Evolutionary conservation across 768 basidiomycete species (phyloP), one percentile per base, ranked within the genome.

Genomic region (Tricholomella constricta): DNA sequence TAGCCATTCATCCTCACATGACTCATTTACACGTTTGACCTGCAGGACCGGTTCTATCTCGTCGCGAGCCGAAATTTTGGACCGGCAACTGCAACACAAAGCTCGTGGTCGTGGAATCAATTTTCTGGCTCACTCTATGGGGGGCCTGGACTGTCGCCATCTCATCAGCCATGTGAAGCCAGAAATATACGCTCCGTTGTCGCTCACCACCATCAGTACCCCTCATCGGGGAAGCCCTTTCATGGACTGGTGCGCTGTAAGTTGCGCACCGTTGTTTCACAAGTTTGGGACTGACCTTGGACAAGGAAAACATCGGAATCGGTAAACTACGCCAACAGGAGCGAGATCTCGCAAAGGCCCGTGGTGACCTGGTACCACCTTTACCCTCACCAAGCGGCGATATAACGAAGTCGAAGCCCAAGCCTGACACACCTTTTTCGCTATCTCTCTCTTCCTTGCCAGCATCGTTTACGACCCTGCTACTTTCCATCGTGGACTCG

Each of bases 171-270:
- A 89, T 67, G 78, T 95, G 61, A 82, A 82, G 57, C 94, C 96
- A 0, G 78, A 72, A 9, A 85, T 88, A 45, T 98, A 98, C 70
- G 79, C 79, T 1, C 94, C 97, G 1, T 70, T 94, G 26, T 94
- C 92, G 6, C 73, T 99, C 53, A 98, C 90, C 1, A 90, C 86
- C 19, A 81, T 99, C 58, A 85, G 87, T 22, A 98, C 97, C 0
- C 97, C 97, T 14, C 97, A 99, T 67, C 82, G 93, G 15, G 96
- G 97, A 29, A 93, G 91, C 61, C 94, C 96, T 1, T 98, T 99
- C 70, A 99, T 99, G 97, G 93, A 97, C 67, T 99, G 97, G 97
- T 98, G 96, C 73, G 79, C 84, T 44, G 91, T 91, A 63, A 64
- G 88, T 79, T 29, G 15, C 41, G 42, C 35, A 25, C 44, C 53